Percentiles rank a stretch among this genome's conserved stretches.
Evolutionary conservation across 1,284 basidiomycete genomes (phyloP).

Genomic region (Trichosporon ovoides): DNA sequence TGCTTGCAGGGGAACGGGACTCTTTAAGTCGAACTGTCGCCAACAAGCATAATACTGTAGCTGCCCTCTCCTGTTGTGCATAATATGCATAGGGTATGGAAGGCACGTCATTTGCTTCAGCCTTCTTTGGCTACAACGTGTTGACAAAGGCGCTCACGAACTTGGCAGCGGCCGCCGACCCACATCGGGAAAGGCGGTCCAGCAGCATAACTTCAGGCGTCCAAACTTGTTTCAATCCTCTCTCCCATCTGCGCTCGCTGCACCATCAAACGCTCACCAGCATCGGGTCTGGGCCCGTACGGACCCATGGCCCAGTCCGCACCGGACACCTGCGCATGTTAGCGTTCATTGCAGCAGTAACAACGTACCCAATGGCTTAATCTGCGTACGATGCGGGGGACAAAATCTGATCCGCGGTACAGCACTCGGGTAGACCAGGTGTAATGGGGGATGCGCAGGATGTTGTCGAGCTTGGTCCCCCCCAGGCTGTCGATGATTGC

Average conservation of each 20-base stretch:
- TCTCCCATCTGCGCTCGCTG: not conserved
- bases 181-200: too few relatives aligned
- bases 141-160: too few relatives aligned
- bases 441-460: constrained; percentile 60
- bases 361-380: constrained; percentile 37
- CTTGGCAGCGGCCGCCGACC: too few relatives aligned
- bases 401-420: constrained; percentile 28
- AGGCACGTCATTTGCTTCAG: too few relatives aligned
- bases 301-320: constrained; percentile 37
- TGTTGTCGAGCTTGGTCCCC: constrained; percentile 61
- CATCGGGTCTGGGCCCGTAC: constrained; percentile 37
- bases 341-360: not conserved
- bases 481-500: constrained; percentile 72
- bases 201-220: too few relatives aligned
- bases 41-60: too few relatives aligned
- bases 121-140: too few relatives aligned
- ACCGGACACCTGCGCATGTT: constrained; percentile 24
- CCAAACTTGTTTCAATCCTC: not conserved
- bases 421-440: constrained; percentile 35
- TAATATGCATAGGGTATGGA: too few relatives aligned
- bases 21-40: too few relatives aligned
- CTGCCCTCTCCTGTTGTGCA: too few relatives aligned
- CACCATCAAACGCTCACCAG: constrained; percentile 12
- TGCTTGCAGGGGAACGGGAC: too few relatives aligned
- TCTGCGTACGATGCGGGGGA: constrained; percentile 39